Base-by-base conservation (phyloP, 2,329 filamentous ascomycete genomes). In the Corinectria fuckeliana region DNA sequence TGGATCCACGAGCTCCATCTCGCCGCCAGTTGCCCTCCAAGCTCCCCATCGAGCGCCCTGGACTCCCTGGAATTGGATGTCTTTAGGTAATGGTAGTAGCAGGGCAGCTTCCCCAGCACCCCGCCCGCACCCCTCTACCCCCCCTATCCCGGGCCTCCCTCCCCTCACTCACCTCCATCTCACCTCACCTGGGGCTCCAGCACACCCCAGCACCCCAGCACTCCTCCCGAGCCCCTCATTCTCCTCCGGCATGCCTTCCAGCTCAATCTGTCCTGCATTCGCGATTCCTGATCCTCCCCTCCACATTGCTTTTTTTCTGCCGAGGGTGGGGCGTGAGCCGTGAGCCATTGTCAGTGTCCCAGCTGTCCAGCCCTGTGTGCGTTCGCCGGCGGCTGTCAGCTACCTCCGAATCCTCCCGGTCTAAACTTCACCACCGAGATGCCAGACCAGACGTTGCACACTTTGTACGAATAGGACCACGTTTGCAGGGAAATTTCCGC, bases 381-480 rank as follows among this genome's bases (percentile, higher is more conserved):
- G 44, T 47, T 45, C 61, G 56, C 32, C 28, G n/a, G 45, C 28
- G 34, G 38, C 50, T 50, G 56, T 68, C 56, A 56, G 55, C 48
- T 60, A 53, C 53, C 62, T 70, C 68, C 67, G 67, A 64, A 50
- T 69, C 62, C 62, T 69, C 66, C 68, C 68, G 68, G 66, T 45
- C 56, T 49, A 34, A 50, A n/a, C 30, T 18, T 38, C 21, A 45
- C 42, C 50, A 21, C 21, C 48, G 23, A 21, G 49, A n/a, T 57
- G 53, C 60, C 66, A 67, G 42, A 53, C 56, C 65, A n/a, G n/a
- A n/a, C n/a, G 57, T 62, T 36, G 32, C 14, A 32, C 13, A 5
- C 30, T n/a, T 16, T 36, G 14, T n/a, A n/a, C n/a, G 10, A 18
- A 25, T 36, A 62, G 26, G 49, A 9, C 45, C 30, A n/a, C 20